Evolutionary conservation across 768 basidiomycete species (phyloP).

Genomic region (Russula earlei): DNA sequence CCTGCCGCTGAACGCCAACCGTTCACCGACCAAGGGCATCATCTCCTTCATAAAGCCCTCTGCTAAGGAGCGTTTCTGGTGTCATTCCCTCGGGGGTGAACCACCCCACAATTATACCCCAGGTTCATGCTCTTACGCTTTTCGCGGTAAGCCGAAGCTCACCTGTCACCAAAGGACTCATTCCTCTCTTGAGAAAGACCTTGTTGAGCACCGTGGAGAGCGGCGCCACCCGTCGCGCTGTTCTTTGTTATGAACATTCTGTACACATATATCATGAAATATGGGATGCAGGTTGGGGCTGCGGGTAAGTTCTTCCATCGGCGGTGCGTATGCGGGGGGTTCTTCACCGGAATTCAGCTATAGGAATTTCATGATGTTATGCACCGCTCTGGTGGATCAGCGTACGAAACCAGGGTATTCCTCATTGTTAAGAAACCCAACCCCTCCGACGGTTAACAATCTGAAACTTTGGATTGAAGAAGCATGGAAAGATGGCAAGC

Average conservation of each 20-base stretch:
- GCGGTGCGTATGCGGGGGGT: neutral
- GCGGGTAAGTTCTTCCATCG: conserved; percentile 22
- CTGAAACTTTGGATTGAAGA: conserved; percentile 72
- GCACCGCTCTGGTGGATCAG: conserved; percentile 64
- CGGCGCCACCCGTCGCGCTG: conserved; percentile 44
- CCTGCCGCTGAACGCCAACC: neutral
- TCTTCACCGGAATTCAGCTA: conserved; percentile 39
- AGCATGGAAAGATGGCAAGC: conserved; percentile 66
- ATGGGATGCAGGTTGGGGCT: conserved; percentile 64
- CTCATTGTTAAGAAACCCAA: conserved; percentile 45
- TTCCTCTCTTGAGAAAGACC: conserved; percentile 50
- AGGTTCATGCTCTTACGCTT: conserved; percentile 31
- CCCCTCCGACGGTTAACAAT: conserved; percentile 59
- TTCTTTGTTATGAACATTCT: conserved; percentile 51
- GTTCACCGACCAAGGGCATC: neutral
- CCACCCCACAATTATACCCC: conserved; percentile 56
- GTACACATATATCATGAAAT: conserved; percentile 49
- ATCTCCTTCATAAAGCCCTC: neutral
- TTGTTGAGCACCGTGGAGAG: conserved; percentile 42
- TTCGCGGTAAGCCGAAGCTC: neutral
- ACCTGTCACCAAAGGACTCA: conserved; percentile 41
- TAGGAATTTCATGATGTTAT: conserved; percentile 75
- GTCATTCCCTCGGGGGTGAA: conserved; percentile 32
- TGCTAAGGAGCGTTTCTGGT: conserved; percentile 53
- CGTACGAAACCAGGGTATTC: conserved; percentile 51